Conservation (phyloP, 1,284 basidiomycete genomes). For the Apiotrichum veenhuisii region DNA sequence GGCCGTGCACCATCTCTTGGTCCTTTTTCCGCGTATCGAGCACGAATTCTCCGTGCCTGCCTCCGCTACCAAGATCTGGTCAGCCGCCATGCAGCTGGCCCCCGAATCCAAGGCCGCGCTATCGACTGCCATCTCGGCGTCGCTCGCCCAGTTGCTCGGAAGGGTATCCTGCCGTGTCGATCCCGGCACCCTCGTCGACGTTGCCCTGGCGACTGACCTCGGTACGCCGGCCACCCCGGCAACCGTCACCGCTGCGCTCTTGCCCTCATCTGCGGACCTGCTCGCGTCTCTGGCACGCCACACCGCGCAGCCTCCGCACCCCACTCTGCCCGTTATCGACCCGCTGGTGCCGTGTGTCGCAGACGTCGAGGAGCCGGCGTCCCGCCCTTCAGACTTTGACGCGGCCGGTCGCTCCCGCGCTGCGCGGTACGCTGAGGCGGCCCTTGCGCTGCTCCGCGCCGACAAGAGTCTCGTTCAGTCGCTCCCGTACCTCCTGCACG, state of each 20-base stretch:
- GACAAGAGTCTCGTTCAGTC: constrained; percentile 61
- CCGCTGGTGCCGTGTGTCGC: constrained; percentile 47
- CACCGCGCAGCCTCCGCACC: constrained; percentile 53
- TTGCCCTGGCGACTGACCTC: constrained; percentile 31
- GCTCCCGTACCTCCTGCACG: constrained; percentile 24
- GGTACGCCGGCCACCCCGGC: constrained; percentile 16
- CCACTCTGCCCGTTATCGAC: constrained; percentile 62
- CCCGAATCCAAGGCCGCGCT: constrained; percentile 19
- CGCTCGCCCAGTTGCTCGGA: constrained; percentile 26
- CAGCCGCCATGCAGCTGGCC: constrained; percentile 5
- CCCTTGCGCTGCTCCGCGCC: constrained; percentile 60
- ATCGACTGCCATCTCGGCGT: constrained; percentile 18
- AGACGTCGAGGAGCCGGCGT: constrained; percentile 2
- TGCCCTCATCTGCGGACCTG: constrained; percentile 23
- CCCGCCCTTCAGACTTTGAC: constrained; percentile 49
- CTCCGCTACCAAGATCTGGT: constrained; percentile 24
- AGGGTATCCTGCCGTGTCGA: constrained; percentile 28
- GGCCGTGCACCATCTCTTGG: constrained; percentile 36
- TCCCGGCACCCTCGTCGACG: constrained; percentile 37
- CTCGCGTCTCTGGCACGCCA: constrained; percentile 20
- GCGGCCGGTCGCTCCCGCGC: constrained; percentile 52
- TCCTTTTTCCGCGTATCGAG: constrained; percentile 28
- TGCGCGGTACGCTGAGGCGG: constrained; percentile 61
- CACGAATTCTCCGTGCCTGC: constrained; percentile 1
- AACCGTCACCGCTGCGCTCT: constrained; percentile 20